Base-by-base conservation (phyloP, 257 asterid genomes). In the Solanum pennellii region DNA sequence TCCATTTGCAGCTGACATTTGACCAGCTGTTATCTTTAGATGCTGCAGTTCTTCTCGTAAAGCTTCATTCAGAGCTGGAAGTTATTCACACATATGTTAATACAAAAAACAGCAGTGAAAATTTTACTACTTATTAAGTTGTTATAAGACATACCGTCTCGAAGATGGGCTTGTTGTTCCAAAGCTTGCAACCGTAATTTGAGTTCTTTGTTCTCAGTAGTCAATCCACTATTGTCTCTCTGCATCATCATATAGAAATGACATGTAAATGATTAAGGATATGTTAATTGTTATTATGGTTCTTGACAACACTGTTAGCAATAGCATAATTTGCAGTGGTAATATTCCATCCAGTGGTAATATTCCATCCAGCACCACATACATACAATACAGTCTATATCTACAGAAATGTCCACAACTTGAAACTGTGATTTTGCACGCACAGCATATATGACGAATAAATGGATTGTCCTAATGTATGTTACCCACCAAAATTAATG, bases 141-240 rank as follows among this genome's bases (percentile, higher is more conserved):
- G 49, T 18, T 82, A 29, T 16, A 82, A 21, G 69, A 12, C 90
- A 27, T 95, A 96, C 98, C 99, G 82, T 96, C 99, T 91, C 97
- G 91, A 86, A 96, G 99, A 90, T 94, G 98, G 35, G 99, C 98
- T 93, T 94, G 94, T 87, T 96, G 95, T 89, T 95, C 99, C 92
- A 96, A 82, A 68, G 99, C 96, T 88, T 96, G 94, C 88, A 96
- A 86, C 86, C 95, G 96, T 87, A 95, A 89, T 89, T 93, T 94
- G 87, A 96, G 98, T 89, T 96, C 98, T 91, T 94, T 96, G 96
- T 96, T 96, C 93, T 96, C 98, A 75, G 87, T 21, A 68, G 98
- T 94, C 92, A 95, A 89, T 14, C 94, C 98, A 75, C 87, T 83
- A 23, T 98, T 96, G 92, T 96, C 99, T 88, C 97, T 93, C 99